Conservation (phyloP, 2,329 filamentous ascomycete species). For the Ambrosiella cleistominuta region DNA sequence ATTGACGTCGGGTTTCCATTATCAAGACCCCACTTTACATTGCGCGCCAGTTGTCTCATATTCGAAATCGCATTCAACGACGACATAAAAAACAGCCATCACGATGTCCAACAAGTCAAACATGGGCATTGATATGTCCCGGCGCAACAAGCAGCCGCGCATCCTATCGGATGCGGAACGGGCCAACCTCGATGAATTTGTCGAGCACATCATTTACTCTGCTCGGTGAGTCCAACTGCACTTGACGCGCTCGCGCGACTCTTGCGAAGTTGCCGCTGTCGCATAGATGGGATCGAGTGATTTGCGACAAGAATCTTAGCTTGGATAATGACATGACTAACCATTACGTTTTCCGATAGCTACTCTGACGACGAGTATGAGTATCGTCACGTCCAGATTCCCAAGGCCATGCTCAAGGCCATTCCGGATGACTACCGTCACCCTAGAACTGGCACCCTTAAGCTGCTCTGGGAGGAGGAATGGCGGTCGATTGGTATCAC, state of each 20-base stretch:
- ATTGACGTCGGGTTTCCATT: not conserved
- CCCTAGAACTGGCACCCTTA: conserved; percentile 72
- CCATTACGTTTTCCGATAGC: conserved; percentile 28
- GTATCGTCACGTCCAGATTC: conserved; percentile 93
- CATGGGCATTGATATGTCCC: conserved; percentile 54
- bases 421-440: conserved; percentile 95
- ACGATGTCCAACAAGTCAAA: conserved; percentile 11
- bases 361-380: conserved; percentile 89
- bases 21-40: not conserved
- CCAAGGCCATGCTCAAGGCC: conserved; percentile 93
- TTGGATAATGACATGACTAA: not conserved
- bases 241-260: not conserved
- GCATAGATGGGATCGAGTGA: not conserved
- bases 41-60: not conserved
- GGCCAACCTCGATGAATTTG: conserved; percentile 71
- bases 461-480: conserved; percentile 94
- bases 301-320: no score
- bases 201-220: conserved; percentile 91
- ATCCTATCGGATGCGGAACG: conserved; percentile 66
- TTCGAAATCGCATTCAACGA: not conserved
- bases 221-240: conserved; percentile 44
- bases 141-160: conserved; percentile 75
- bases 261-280: not conserved
- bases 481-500: conserved; percentile 96
- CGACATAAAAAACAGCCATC: not conserved